A percentile compares a stretch with the other conserved stretches of the same genome.
These are phyloP conservation scores for Magnaporthales sp. DNA, from an alignment of 2,329 filamentous ascomycete species.

Conservation along the genomic window DNA sequence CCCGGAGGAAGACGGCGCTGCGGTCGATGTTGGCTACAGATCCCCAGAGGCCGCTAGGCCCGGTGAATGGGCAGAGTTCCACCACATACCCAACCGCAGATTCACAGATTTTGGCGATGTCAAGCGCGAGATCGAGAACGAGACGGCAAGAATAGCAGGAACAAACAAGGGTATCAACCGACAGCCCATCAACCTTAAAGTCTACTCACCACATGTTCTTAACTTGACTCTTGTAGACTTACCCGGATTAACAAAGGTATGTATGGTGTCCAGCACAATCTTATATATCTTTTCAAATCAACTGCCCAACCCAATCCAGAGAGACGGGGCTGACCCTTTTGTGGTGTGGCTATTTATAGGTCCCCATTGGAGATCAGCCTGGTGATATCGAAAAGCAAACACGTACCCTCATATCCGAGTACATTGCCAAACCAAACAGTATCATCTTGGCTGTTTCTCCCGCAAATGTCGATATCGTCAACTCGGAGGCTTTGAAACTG, in stretches of 20 bases:
- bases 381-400: constrained; percentile 58
- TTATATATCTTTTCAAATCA: neutral
- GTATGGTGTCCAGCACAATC: neutral
- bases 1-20: constrained; percentile 61
- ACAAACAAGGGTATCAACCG: constrained; percentile 95
- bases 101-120: constrained; percentile 99
- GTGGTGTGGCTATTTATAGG: constrained; percentile 28
- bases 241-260: constrained; percentile 85
- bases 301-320: neutral
- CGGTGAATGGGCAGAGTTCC: constrained; percentile 85
- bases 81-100: constrained; percentile 95
- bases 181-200: constrained; percentile 92
- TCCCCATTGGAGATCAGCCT: constrained; percentile 18
- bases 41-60: constrained; percentile 61
- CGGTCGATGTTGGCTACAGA: constrained; percentile 62
- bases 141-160: constrained; percentile 94
- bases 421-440: constrained; percentile 96
- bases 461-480: constrained; percentile 95
- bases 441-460: constrained; percentile 96
- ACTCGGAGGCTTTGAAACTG: constrained; percentile 94
- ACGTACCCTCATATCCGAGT: constrained; percentile 95
- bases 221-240: constrained; percentile 95
- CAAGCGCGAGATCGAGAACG: constrained; percentile 90
- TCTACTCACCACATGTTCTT: constrained; percentile 97
- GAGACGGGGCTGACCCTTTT: neutral